Evolutionary conservation across 257 asterid genomes (phyloP).

Genomic region (Petunia secreta): DNA sequence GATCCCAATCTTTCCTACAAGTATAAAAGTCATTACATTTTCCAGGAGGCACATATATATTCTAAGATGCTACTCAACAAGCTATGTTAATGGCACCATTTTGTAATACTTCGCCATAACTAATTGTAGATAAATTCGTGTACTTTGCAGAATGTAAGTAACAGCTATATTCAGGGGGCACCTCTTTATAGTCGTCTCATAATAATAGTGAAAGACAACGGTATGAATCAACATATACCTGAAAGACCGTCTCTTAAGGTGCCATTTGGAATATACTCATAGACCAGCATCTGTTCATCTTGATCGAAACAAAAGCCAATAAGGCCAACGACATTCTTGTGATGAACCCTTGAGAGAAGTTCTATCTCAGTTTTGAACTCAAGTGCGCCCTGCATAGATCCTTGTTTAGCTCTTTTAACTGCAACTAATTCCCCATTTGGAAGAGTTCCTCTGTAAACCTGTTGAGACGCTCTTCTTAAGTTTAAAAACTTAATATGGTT

Average conservation of each 20-base stretch:
- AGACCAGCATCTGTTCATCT: constrained; percentile 79
- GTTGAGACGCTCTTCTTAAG: neutral
- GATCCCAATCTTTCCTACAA: constrained; percentile 73
- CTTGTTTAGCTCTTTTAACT: constrained; percentile 75
- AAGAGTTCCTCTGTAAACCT: constrained; percentile 87
- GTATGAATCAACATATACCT: constrained; percentile 49
- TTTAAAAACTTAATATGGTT: neutral
- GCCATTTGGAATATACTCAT: constrained; percentile 79
- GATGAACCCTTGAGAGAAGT: constrained; percentile 97
- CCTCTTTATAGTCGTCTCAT: neutral
- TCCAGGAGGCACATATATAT: neutral
- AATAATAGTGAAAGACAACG: constrained; percentile 5
- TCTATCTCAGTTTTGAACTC: constrained; percentile 98
- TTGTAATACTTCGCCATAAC: neutral
- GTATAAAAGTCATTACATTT: neutral
- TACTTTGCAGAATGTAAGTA: neutral
- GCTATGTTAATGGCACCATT: neutral
- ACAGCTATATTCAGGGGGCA: neutral
- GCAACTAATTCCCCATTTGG: constrained; percentile 69
- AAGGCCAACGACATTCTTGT: constrained; percentile 75
- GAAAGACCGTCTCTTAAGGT: constrained; percentile 79
- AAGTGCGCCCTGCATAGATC: constrained; percentile 70
- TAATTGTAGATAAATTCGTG: neutral
- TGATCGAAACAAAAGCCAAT: constrained; percentile 86
- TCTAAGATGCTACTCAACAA: neutral